These are phyloP conservation scores for Filobasidium floriforme DNA, from an alignment of 768 basidiomycete species.

Conservation along the genomic window DNA sequence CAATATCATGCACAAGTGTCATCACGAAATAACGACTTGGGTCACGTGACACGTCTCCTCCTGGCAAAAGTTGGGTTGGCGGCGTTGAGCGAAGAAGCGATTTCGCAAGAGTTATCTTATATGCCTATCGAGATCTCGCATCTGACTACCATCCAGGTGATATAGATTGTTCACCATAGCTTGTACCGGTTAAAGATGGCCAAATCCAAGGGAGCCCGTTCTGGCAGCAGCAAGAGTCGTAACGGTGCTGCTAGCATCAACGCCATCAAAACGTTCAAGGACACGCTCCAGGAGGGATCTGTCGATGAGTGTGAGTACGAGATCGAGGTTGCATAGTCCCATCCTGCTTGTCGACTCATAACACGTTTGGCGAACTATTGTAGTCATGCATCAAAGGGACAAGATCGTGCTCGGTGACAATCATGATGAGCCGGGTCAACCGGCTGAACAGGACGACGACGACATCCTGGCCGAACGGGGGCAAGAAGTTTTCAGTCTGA, in stretches of 20 bases:
- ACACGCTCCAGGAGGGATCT: conserved; percentile 42
- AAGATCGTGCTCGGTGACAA: conserved; percentile 68
- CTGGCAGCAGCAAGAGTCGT: conserved; percentile 1
- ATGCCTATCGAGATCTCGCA: background rate
- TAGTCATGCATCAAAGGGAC: conserved; percentile 53
- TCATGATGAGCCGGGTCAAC: conserved; percentile 23
- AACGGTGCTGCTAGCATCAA: conserved; percentile 12
- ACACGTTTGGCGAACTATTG: background rate
- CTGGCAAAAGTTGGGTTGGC: background rate
- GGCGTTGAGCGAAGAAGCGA: background rate
- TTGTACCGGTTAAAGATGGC: background rate
- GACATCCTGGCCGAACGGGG: conserved; percentile 51
- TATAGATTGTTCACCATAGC: background rate
- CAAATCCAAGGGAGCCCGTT: background rate
- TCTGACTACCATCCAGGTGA: background rate
- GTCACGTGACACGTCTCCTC: background rate
- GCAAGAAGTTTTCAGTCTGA: conserved; percentile 72
- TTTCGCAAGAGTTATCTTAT: background rate
- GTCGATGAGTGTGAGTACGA: conserved; percentile 42
- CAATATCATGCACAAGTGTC: background rate
- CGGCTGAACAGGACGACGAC: conserved; percentile 39
- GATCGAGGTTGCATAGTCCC: background rate
- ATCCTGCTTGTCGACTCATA: background rate
- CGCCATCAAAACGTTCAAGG: conserved; percentile 38
- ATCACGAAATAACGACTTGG: background rate